Conservation (phyloP, 164 flowering plant species). For the Pachysandra terminalis region DNA sequence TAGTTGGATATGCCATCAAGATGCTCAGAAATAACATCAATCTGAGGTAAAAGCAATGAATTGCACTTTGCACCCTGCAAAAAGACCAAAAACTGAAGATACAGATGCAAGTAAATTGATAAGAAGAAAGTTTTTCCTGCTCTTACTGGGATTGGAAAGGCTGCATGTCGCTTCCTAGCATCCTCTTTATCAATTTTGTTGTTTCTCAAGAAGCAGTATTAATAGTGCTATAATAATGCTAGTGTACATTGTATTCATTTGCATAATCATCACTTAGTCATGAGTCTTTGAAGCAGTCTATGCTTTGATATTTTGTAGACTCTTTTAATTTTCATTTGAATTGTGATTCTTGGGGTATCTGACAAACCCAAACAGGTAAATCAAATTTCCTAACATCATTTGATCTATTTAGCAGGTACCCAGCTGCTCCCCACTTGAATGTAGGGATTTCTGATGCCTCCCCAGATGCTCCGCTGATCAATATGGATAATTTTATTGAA, state of each 20-base stretch:
- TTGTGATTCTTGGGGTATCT: not conserved
- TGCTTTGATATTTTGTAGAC: not conserved
- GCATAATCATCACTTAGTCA: no score
- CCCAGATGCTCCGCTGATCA: conserved; percentile 32
- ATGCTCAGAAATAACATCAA: not conserved
- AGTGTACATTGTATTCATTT: no score
- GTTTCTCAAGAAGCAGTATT: no score
- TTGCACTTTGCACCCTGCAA: no score
- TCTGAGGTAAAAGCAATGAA: no score
- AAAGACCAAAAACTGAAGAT: no score
- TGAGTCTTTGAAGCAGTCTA: not conserved
- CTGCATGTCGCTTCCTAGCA: no score
- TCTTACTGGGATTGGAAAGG: no score
- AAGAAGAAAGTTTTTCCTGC: no score
- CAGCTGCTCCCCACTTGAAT: conserved; percentile 19
- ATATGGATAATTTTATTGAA: conserved; percentile 39
- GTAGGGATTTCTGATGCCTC: conserved; percentile 31
- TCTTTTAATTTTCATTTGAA: not conserved
- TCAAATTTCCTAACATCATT: not conserved
- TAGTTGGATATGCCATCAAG: not conserved
- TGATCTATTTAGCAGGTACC: conserved; percentile 37
- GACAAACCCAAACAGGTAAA: not conserved
- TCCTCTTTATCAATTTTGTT: no score
- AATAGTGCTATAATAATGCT: no score
- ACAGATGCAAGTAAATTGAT: no score